Evolutionary conservation across 306 rosid species (phyloP).

Genomic region (Sesbania bispinosa): DNA sequence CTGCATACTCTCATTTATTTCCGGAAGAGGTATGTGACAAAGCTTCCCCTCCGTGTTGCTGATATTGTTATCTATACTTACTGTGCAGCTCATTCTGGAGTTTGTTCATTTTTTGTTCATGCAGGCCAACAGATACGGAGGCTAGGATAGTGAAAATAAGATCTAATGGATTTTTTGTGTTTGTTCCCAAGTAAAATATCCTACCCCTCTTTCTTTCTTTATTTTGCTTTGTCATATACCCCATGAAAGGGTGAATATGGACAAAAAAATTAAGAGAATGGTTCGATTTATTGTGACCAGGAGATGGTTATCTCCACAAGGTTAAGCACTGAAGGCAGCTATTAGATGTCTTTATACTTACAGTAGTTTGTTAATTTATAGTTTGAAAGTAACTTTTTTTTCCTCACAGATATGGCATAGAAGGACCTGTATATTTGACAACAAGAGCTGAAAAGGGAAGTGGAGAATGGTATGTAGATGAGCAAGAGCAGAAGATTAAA

Average conservation of each 20-base stretch:
- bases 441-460: constrained; percentile 66
- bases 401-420: constrained; percentile 73
- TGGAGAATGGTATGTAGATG: constrained; percentile 88
- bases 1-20: constrained; percentile 80
- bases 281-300: not conserved
- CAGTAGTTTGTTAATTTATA: constrained; percentile 5
- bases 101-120: constrained; percentile 23
- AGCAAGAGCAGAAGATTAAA: constrained; percentile 80
- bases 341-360: not conserved
- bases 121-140: constrained; percentile 89
- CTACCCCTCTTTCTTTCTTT: not conserved
- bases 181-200: constrained; percentile 85
- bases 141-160: constrained; percentile 95
- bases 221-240: not conserved
- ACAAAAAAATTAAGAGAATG: not conserved
- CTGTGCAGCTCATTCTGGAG: constrained; percentile 21
- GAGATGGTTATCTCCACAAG: not conserved
- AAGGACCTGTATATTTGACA: constrained; percentile 84
- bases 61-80: not conserved
- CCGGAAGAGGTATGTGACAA: constrained; percentile 57
- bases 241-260: not conserved
- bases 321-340: constrained; percentile 11
- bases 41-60: not conserved
- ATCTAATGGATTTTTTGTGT: constrained; percentile 90
- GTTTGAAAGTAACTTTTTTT: not conserved